A percentile compares a stretch with the other conserved stretches of the same genome.
These are phyloP conservation scores for Paecilomyces formosus DNA, from an alignment of 2,329 filamentous ascomycete genomes.

Conservation along the genomic window DNA sequence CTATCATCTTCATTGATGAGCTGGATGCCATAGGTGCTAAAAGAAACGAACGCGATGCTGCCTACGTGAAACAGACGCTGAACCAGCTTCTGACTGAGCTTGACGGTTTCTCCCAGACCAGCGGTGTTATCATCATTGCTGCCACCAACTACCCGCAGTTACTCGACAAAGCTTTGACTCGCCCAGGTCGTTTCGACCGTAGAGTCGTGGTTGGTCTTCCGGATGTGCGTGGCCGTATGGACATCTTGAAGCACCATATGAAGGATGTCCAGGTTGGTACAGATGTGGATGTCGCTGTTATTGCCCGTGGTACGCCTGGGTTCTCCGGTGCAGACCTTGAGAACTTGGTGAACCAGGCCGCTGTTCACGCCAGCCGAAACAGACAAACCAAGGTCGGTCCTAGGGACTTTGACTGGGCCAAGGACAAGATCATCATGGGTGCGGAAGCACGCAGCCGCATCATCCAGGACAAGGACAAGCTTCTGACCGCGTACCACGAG, in stretches of 20 bases:
- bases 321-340: constrained; percentile 94
- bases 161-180: constrained; percentile 87
- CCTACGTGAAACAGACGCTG: constrained; percentile 93
- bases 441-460: constrained; percentile 84
- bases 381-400: constrained; percentile 69
- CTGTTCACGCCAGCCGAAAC: constrained; percentile 84
- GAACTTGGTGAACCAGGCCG: constrained; percentile 94
- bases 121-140: constrained; percentile 88
- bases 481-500: constrained; percentile 93
- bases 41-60: constrained; percentile 84
- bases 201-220: constrained; percentile 83
- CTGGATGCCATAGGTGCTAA: constrained; percentile 91
- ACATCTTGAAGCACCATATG: constrained; percentile 89
- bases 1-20: constrained; percentile 94
- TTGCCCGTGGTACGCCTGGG: constrained; percentile 82
- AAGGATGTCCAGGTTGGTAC: constrained; percentile 76
- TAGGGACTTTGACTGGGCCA: constrained; percentile 89
- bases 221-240: constrained; percentile 85
- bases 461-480: constrained; percentile 87
- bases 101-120: constrained; percentile 92
- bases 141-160: constrained; percentile 94
- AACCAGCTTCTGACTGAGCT: constrained; percentile 96
- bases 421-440: constrained; percentile 96
- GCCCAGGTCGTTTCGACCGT: constrained; percentile 91
- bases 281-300: constrained; percentile 73